Percentiles rank a stretch among this genome's conserved stretches.
Evolutionary conservation across 2,329 filamentous ascomycete genomes (phyloP).

Genomic region (Sclerotinia sclerotiorum): DNA sequence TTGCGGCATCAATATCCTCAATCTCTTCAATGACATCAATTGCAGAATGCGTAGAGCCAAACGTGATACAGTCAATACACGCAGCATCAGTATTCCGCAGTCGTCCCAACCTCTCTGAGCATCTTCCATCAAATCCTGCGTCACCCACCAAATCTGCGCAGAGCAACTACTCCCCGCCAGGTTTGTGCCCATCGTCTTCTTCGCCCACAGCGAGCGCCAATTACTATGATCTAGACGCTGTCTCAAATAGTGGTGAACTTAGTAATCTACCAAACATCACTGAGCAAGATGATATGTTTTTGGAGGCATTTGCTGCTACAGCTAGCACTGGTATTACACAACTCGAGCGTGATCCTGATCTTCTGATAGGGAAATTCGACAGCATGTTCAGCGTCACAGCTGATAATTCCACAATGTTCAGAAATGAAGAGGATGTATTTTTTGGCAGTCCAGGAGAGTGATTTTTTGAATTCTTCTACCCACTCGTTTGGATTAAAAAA

Average conservation of each 20-base stretch:
- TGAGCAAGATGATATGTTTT: slow-evolving; percentile 42
- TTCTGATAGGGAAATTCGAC: slow-evolving; percentile 40
- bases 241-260: slow-evolving; percentile 32
- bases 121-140: slow-evolving; percentile 42
- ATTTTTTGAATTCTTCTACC: not conserved
- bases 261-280: slow-evolving; percentile 33
- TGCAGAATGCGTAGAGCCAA: slow-evolving; percentile 38
- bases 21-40: slow-evolving; percentile 21
- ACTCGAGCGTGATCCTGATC: slow-evolving; percentile 37
- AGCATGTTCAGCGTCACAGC: slow-evolving; percentile 31
- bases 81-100: slow-evolving; percentile 36
- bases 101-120: slow-evolving; percentile 32
- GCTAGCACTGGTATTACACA: slow-evolving; percentile 31
- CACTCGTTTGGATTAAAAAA: slow-evolving; percentile 14
- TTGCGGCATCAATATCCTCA: slow-evolving; percentile 17
- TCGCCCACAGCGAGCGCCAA: slow-evolving; percentile 46
- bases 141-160: slow-evolving; percentile 52
- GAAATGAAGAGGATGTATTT: slow-evolving; percentile 37
- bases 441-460: slow-evolving; percentile 39
- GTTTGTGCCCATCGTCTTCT: slow-evolving; percentile 60
- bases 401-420: slow-evolving; percentile 34
- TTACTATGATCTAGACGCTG: slow-evolving; percentile 37
- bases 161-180: slow-evolving; percentile 57
- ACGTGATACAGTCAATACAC: slow-evolving; percentile 34
- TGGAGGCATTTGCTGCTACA: slow-evolving; percentile 38